Evolutionary conservation across 2,329 filamentous ascomycete genomes (phyloP).

Genomic region (Curvularia eragrostidis): DNA sequence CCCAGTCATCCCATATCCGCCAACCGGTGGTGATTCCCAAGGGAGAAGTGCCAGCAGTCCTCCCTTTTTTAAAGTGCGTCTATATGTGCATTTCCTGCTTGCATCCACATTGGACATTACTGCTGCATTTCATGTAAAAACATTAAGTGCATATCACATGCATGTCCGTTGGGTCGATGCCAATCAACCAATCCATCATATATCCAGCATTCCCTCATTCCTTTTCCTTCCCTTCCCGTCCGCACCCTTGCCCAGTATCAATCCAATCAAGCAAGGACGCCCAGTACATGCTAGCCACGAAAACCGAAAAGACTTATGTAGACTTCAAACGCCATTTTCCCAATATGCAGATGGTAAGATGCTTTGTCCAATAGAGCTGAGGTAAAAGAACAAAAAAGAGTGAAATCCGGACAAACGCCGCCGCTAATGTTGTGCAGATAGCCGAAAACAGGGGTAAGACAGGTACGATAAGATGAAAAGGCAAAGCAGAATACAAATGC

Average conservation of each 20-base stretch:
- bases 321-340: constrained; percentile 6
- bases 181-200: neutral
- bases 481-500: neutral
- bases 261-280: constrained; percentile 7
- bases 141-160: constrained; percentile 1
- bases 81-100: neutral
- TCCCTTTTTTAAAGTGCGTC: neutral
- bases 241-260: neutral
- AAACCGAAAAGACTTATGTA: neutral
- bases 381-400: constrained; percentile 7
- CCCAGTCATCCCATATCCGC: neutral
- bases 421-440: constrained; percentile 16
- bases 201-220: neutral
- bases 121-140: neutral
- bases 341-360: constrained; percentile 14
- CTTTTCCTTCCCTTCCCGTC: neutral
- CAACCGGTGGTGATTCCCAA: neutral
- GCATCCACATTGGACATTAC: neutral
- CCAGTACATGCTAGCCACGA: constrained; percentile 4
- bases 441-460: neutral
- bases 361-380: neutral
- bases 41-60: constrained; percentile 1
- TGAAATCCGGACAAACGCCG: constrained; percentile 22
- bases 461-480: constrained; percentile 4
- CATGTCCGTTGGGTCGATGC: neutral